These are phyloP conservation scores for Pisolithus tinctorius DNA, from an alignment of 768 basidiomycete species.

Conservation along the genomic window DNA sequence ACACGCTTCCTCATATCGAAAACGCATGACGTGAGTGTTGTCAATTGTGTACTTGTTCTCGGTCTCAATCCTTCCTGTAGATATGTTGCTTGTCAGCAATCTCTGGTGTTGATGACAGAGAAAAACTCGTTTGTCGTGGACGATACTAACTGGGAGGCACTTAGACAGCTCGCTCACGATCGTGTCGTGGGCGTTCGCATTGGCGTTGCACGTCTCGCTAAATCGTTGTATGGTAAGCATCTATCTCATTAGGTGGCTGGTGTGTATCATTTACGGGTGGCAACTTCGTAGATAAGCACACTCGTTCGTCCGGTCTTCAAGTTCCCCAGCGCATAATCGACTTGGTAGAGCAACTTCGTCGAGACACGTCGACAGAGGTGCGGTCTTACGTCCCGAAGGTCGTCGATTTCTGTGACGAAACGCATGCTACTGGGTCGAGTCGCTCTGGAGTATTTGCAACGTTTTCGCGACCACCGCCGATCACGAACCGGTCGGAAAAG, in stretches of 20 bases:
- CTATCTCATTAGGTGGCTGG: background rate
- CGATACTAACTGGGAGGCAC: slow-evolving; percentile 40
- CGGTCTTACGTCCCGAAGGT: slow-evolving; percentile 46
- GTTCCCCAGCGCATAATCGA: slow-evolving; percentile 31
- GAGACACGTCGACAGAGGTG: slow-evolving; percentile 56
- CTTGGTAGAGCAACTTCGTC: slow-evolving; percentile 41
- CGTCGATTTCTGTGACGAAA: slow-evolving; percentile 11
- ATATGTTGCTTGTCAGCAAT: slow-evolving; percentile 68
- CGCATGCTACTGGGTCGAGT: slow-evolving; percentile 4
- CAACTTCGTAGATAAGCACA: slow-evolving; percentile 10
- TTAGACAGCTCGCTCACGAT: slow-evolving; percentile 57
- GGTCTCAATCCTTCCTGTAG: slow-evolving; percentile 32
- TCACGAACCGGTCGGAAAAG: background rate
- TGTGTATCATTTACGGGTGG: background rate
- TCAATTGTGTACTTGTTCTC: slow-evolving; percentile 4
- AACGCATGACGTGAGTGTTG: slow-evolving; percentile 63
- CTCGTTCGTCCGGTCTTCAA: slow-evolving; percentile 4
- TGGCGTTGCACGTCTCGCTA: slow-evolving; percentile 70
- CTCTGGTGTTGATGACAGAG: slow-evolving; percentile 36
- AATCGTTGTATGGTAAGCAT: slow-evolving; percentile 47
- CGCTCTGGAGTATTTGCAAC: slow-evolving; percentile 24
- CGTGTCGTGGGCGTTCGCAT: slow-evolving; percentile 79
- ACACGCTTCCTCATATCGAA: slow-evolving; percentile 43
- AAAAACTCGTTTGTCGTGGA: slow-evolving; percentile 34
- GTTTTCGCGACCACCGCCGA: slow-evolving; percentile 33